phyloP scores from a whole-genome alignment of 2,329 filamentous ascomycete genomes.

The Lachnellula subtilissima region DNA sequence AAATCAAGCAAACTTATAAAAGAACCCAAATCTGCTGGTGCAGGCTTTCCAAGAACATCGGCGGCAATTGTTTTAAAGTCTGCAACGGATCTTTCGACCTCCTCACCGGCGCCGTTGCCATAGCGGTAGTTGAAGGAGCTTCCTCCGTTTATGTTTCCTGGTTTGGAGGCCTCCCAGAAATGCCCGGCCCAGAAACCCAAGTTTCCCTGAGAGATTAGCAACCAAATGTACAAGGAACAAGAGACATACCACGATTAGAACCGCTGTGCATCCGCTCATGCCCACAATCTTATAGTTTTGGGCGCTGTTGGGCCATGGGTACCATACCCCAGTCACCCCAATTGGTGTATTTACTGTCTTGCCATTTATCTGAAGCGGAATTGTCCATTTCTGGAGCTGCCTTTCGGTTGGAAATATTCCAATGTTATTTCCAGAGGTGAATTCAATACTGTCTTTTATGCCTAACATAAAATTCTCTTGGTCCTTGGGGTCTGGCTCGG shows the following conservation, averaged over 20 bases:
- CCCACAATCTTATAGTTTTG: neutral
- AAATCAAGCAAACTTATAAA: neutral
- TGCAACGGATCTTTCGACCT: neutral
- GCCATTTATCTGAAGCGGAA: neutral
- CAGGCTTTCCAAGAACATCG: neutral
- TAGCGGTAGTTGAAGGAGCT: neutral
- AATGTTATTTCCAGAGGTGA: neutral
- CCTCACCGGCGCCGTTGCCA: neutral
- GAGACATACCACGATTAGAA: neutral
- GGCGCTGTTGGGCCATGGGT: neutral
- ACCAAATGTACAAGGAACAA: neutral
- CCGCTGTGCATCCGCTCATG: neutral
- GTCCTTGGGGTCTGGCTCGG: neutral
- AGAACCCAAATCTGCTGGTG: neutral
- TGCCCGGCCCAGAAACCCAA: neutral
- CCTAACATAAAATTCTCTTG: neutral
- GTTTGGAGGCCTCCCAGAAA: neutral
- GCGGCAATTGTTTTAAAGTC: neutral
- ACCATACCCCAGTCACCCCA: neutral
- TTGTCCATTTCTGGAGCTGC: neutral
- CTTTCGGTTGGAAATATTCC: neutral
- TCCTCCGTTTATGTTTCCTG: neutral
- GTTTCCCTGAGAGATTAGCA: neutral
- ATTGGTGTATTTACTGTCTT: neutral
- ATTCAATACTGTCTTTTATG: neutral